Base-by-base conservation (phyloP, 2,329 filamentous ascomycete genomes). In the Curvularia eragrostidis region DNA sequence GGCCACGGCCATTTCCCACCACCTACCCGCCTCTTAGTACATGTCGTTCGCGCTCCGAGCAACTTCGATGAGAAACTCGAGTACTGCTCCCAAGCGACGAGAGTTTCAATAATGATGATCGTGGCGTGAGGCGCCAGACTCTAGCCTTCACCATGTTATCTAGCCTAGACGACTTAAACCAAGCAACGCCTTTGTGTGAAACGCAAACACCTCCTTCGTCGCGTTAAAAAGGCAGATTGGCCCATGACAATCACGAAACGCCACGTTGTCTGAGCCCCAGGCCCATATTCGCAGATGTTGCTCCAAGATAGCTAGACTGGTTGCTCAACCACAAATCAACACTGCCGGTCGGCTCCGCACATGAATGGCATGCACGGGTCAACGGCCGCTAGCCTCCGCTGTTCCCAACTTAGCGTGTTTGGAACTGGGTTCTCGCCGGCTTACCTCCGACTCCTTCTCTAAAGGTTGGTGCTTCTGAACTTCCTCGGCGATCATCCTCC, bases 251-350 rank as follows among this genome's bases (percentile, higher is more conserved):
- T n/a, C 46, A 24, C 46, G 32, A 48, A 48, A 48, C 46, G 32
- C 38, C 23, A 36, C 21, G 13, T 7, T 12, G 38, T 44, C 48
- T 51, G 53, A 51, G 39, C 38, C 28, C 53, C 47, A 51, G 48
- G 19, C 23, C 12, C 18, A 8, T 30, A 7, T 23, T 43, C 47
- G 23, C 47, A 51, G 47, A 26, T 30, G 19, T 19, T 46, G n/a
- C 8, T 13, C 18, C 26, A n/a, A 34, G 19, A 21, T 44, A 8
- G 30, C 18, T 39, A 10, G 13, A 34, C 28, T 6, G 36, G 21
- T 6, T 43, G 12, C 12, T 5, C 12, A 19, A 1, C 36, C 24
- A 34, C 49, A 26, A 52, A 52, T 52, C 18, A 52, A 19, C 8
- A 7, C 15, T 15, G 19, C 15, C 38, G 49, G 49, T 18, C 7